Percentiles rank a stretch among this genome's conserved stretches.
Evolutionary conservation across 2,329 filamentous ascomycete genomes (phyloP).

Genomic region (Hypoxylon sp.): DNA sequence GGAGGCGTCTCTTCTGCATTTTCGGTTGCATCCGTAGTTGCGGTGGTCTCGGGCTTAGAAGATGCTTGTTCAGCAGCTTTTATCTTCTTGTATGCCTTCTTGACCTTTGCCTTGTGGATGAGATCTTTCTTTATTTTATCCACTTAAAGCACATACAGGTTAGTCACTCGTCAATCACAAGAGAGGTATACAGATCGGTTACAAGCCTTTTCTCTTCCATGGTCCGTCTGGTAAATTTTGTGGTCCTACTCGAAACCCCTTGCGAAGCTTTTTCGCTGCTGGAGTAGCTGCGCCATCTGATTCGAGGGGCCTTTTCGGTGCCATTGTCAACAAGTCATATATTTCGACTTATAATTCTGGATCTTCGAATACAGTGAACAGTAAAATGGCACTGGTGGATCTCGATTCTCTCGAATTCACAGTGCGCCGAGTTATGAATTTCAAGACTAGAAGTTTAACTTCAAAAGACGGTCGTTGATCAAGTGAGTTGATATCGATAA

Average conservation of each 20-base stretch:
- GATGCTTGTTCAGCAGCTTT: slow-evolving; percentile 66
- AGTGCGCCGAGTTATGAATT: not conserved
- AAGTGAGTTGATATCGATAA: slow-evolving; percentile 12
- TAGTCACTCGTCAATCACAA: slow-evolving; percentile 13
- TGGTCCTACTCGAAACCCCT: slow-evolving; percentile 88
- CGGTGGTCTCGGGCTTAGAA: slow-evolving; percentile 32
- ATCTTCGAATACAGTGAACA: not conserved
- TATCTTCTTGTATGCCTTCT: slow-evolving; percentile 91
- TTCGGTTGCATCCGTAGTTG: slow-evolving; percentile 36
- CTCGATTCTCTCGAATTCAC: not conserved
- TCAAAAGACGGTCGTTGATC: not conserved
- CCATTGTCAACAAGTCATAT: slow-evolving; percentile 58
- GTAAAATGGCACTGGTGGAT: not conserved
- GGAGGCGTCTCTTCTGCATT: slow-evolving; percentile 38
- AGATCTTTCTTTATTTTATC: slow-evolving; percentile 90
- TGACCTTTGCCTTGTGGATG: slow-evolving; percentile 93
- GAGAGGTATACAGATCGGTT: slow-evolving; percentile 5
- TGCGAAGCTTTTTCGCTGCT: slow-evolving; percentile 66
- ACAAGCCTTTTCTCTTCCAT: slow-evolving; percentile 79
- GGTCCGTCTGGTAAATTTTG: slow-evolving; percentile 91
- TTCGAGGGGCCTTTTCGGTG: slow-evolving; percentile 68
- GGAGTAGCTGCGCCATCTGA: slow-evolving; percentile 53
- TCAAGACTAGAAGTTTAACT: not conserved
- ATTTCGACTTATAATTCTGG: not conserved
- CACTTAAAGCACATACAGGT: slow-evolving; percentile 61